Evolutionary conservation across 768 basidiomycete species (phyloP).

Genomic region (Gyrodon lividus): DNA sequence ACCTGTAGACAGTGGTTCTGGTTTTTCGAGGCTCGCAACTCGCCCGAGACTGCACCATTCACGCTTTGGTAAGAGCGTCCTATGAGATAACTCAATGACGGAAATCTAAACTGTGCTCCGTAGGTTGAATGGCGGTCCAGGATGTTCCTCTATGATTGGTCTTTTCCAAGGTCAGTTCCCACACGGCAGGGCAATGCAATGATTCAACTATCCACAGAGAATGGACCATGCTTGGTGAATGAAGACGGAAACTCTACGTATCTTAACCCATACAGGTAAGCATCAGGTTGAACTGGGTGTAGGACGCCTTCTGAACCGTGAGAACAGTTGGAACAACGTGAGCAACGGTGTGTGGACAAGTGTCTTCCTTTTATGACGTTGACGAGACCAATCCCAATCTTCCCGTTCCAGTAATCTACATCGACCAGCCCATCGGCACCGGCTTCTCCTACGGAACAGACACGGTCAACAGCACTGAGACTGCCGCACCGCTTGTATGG

Average conservation of each 20-base stretch:
- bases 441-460: constrained; percentile 62
- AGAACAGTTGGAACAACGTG: constrained; percentile 60
- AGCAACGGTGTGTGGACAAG: constrained; percentile 52
- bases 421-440: constrained; percentile 67
- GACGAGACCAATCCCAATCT: neutral
- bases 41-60: constrained; percentile 62
- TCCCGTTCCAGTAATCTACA: constrained; percentile 55
- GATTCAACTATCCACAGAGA: constrained; percentile 37
- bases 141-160: constrained; percentile 63
- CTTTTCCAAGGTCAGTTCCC: constrained; percentile 59
- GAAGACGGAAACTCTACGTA: constrained; percentile 49
- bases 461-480: constrained; percentile 48
- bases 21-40: constrained; percentile 66
- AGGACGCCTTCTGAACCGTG: neutral
- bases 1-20: constrained; percentile 57
- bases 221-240: constrained; percentile 64
- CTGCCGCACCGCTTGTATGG: constrained; percentile 62
- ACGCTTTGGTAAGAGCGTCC: constrained; percentile 52
- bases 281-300: neutral
- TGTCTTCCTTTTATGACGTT: neutral
- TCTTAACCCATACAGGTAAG: constrained; percentile 60
- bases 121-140: constrained; percentile 61
- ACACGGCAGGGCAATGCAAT: neutral
- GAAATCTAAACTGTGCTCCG: constrained; percentile 1
- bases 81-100: neutral